A percentile compares a stretch with the other conserved stretches of the same genome.
These are phyloP conservation scores for Cladorrhinum sp. DNA, from an alignment of 2,329 filamentous ascomycete species.

Conservation along the genomic window DNA sequence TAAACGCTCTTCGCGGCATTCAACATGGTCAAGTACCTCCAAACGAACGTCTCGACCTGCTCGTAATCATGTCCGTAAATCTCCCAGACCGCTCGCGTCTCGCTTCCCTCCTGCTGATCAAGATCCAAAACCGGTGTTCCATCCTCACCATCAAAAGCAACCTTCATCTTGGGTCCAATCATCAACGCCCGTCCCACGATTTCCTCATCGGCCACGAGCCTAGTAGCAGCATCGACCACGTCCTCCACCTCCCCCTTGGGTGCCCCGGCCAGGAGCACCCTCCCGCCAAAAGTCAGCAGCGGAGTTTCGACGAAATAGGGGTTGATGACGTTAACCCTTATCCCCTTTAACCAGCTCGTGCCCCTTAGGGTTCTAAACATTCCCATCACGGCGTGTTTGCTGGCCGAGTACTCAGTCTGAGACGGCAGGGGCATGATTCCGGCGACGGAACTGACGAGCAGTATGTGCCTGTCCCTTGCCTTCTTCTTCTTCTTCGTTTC, in stretches of 20 bases:
- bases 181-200: slow-evolving; percentile 56
- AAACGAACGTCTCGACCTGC: slow-evolving; percentile 28
- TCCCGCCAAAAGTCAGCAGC: slow-evolving; percentile 47
- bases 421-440: slow-evolving; percentile 46
- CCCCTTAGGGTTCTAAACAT: slow-evolving; percentile 58
- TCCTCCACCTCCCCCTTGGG: slow-evolving; percentile 53
- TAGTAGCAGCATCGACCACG: slow-evolving; percentile 61
- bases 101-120: slow-evolving; percentile 19
- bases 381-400: slow-evolving; percentile 65
- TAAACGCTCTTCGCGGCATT: slow-evolving; percentile 47
- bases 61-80: slow-evolving; percentile 43
- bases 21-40: slow-evolving; percentile 44
- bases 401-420: slow-evolving; percentile 53
- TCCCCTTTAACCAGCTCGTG: slow-evolving; percentile 45
- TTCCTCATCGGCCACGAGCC: slow-evolving; percentile 53
- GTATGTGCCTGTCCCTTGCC: slow-evolving; percentile 53
- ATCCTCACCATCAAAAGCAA: slow-evolving; percentile 41
- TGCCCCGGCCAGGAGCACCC: slow-evolving; percentile 54
- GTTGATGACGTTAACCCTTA: slow-evolving; percentile 63
- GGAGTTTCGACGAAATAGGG: slow-evolving; percentile 65
- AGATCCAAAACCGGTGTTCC: slow-evolving; percentile 26
- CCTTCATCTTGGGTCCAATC: slow-evolving; percentile 30
- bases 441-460: slow-evolving; percentile 62
- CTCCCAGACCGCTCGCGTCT: slow-evolving; percentile 55
- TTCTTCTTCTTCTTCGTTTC: no score